These are phyloP conservation scores for Calonectria pteridis DNA, from an alignment of 2,329 filamentous ascomycete species.

Conservation along the genomic window DNA sequence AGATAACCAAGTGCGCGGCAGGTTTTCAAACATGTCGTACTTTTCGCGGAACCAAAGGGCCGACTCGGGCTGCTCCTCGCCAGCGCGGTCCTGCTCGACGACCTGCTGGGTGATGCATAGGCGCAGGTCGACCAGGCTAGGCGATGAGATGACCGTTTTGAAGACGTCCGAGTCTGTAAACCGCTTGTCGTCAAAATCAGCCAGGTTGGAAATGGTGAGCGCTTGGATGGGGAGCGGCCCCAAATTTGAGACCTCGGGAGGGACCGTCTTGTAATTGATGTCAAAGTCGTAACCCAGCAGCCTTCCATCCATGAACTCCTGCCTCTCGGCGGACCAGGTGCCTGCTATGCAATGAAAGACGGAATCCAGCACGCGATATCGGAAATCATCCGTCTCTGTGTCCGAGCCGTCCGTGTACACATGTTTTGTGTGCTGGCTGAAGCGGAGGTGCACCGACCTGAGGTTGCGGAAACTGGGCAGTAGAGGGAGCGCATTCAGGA, in stretches of 20 bases:
- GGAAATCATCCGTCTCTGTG: slow-evolving; percentile 18
- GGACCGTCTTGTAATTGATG: background rate
- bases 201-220: slow-evolving; percentile 22
- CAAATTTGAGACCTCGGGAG: background rate
- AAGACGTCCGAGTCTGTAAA: slow-evolving; percentile 11
- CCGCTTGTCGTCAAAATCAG: slow-evolving; percentile 19
- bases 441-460: slow-evolving; percentile 15
- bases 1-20: slow-evolving; percentile 40
- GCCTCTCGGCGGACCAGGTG: slow-evolving; percentile 1
- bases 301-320: slow-evolving; percentile 4
- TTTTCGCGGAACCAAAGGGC: slow-evolving; percentile 23
- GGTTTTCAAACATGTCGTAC: slow-evolving; percentile 36
- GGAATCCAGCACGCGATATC: slow-evolving; percentile 25
- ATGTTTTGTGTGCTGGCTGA: slow-evolving; percentile 15
- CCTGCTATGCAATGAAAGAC: slow-evolving; percentile 23
- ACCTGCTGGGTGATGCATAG: slow-evolving; percentile 13
- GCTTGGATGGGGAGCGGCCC: slow-evolving; percentile 8
- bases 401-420: background rate
- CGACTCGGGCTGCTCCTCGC: background rate
- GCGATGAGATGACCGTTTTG: slow-evolving; percentile 1
- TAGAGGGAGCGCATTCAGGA: slow-evolving; percentile 19
- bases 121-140: slow-evolving; percentile 6
- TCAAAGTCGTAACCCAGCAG: slow-evolving; percentile 2
- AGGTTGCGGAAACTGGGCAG: slow-evolving; percentile 17
- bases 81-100: slow-evolving; percentile 2